Percentiles rank a stretch among this genome's conserved stretches.
Conservation (phyloP, 2,329 filamentous ascomycete genomes). For the Calonectria multiphialidica region DNA sequence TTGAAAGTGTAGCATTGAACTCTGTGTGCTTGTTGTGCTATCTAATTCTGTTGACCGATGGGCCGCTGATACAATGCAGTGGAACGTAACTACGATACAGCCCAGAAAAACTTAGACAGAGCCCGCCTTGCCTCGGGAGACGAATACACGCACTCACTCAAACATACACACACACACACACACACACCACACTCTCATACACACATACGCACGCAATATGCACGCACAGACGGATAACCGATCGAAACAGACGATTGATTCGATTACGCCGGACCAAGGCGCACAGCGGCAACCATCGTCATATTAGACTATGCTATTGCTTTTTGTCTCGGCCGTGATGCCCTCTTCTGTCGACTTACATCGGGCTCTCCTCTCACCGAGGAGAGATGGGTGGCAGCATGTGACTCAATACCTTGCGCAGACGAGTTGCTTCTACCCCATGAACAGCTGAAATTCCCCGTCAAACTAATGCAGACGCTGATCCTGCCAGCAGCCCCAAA, state of each 20-base stretch:
- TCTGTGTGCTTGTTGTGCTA: no score
- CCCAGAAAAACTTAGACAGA: neutral
- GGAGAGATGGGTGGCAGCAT: no score
- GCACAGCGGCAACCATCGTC: neutral
- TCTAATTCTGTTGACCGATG: neutral
- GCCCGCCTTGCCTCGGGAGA: neutral
- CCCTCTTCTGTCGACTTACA: constrained; percentile 13
- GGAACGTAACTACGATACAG: neutral
- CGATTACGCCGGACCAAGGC: neutral
- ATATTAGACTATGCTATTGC: constrained; percentile 11
- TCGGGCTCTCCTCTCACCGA: neutral
- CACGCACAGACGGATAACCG: neutral
- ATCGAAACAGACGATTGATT: constrained; percentile 2
- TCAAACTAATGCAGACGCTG: constrained; percentile 35
- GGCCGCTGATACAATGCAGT: neutral
- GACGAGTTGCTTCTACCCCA: constrained; percentile 25
- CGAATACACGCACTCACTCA: neutral
- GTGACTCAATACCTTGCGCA: constrained; percentile 21
- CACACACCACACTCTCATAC: no score
- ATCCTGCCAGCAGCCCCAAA: constrained; percentile 21
- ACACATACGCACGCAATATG: no score
- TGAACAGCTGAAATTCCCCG: constrained; percentile 42
- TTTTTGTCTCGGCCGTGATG: constrained; percentile 21
- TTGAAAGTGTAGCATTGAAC: neutral
- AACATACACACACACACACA: neutral